Percentiles rank a stretch among this genome's conserved stretches.
Conservation (phyloP, 1,284 basidiomycete species). For the Ganoderma resinaceum region DNA sequence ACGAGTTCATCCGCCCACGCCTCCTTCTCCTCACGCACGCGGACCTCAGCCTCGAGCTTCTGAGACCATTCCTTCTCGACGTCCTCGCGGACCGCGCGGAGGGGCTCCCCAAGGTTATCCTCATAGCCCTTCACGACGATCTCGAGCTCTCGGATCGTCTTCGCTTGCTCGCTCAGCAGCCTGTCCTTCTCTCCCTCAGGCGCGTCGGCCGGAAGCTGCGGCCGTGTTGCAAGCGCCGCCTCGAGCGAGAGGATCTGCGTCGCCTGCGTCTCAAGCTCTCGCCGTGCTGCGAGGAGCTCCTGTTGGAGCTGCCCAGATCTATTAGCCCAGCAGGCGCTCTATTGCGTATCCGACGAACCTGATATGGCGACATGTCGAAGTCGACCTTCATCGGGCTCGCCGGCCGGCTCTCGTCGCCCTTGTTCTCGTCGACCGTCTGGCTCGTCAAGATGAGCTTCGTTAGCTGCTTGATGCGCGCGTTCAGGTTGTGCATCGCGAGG, state of each 20-base stretch:
- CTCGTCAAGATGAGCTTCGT: slow-evolving; percentile 90
- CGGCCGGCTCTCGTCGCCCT: slow-evolving; percentile 74
- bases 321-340: background rate
- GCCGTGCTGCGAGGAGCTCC: slow-evolving; percentile 79
- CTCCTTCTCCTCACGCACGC: slow-evolving; percentile 69
- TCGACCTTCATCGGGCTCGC: slow-evolving; percentile 84
- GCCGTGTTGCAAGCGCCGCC: slow-evolving; percentile 69
- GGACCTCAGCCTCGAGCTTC: slow-evolving; percentile 67
- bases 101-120: slow-evolving; percentile 72
- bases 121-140: slow-evolving; percentile 75
- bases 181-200: slow-evolving; percentile 76
- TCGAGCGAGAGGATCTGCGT: slow-evolving; percentile 85
- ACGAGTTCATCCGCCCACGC: slow-evolving; percentile 76
- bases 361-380: slow-evolving; percentile 85
- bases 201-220: slow-evolving; percentile 62
- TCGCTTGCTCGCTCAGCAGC: slow-evolving; percentile 70
- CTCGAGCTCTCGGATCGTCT: slow-evolving; percentile 76
- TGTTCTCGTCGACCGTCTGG: slow-evolving; percentile 75
- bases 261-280: slow-evolving; percentile 78
- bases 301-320: slow-evolving; percentile 72
- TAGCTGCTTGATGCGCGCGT: slow-evolving; percentile 82
- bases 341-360: slow-evolving; percentile 51
- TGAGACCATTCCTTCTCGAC: slow-evolving; percentile 80
- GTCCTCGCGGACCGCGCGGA: slow-evolving; percentile 77
- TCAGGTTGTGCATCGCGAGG: slow-evolving; percentile 82